Conservation (phyloP, 495 filamentous ascomycete species). For the Pseudomonodictys pantanalensis region DNA sequence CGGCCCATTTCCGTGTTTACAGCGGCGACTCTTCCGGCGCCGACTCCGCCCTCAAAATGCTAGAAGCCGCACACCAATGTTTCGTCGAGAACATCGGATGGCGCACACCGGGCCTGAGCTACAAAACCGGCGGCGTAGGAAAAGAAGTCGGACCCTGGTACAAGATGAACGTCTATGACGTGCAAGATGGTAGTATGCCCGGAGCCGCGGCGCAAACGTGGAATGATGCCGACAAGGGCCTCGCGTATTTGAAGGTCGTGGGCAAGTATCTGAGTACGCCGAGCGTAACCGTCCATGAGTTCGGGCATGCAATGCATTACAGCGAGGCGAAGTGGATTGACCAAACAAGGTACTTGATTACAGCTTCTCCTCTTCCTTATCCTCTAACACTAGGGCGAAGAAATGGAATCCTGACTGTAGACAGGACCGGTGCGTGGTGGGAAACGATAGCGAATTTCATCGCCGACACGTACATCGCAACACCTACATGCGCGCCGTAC, state of each 20-base stretch:
- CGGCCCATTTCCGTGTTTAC: constrained; percentile 49
- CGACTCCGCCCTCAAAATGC: constrained; percentile 36
- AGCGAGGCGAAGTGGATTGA: constrained; percentile 46
- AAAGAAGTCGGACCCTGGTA: constrained; percentile 43
- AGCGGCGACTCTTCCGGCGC: constrained; percentile 34
- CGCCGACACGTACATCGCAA: constrained; percentile 47
- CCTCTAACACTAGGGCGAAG: neutral
- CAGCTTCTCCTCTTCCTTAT: neutral
- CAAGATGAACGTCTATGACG: constrained; percentile 48
- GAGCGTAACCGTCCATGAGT: constrained; percentile 46
- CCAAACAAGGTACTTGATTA: constrained; percentile 34
- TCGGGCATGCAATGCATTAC: constrained; percentile 48
- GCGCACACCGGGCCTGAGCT: constrained; percentile 45
- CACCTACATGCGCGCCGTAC: constrained; percentile 37
- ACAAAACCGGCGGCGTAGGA: constrained; percentile 31
- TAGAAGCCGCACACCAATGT: constrained; percentile 48
- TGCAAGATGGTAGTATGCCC: constrained; percentile 33
- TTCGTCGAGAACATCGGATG: constrained; percentile 45
- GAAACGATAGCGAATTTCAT: constrained; percentile 49
- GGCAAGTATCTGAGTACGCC: constrained; percentile 43
- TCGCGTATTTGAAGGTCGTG: constrained; percentile 46
- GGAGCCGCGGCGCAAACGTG: constrained; percentile 43
- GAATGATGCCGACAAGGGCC: constrained; percentile 42
- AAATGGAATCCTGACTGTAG: no score
- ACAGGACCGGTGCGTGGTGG: constrained; percentile 48